A percentile compares a stretch with the other conserved stretches of the same genome.
phyloP scores from a whole-genome alignment of 2,329 filamentous ascomycete genomes.

The Diaporthe sp. region DNA sequence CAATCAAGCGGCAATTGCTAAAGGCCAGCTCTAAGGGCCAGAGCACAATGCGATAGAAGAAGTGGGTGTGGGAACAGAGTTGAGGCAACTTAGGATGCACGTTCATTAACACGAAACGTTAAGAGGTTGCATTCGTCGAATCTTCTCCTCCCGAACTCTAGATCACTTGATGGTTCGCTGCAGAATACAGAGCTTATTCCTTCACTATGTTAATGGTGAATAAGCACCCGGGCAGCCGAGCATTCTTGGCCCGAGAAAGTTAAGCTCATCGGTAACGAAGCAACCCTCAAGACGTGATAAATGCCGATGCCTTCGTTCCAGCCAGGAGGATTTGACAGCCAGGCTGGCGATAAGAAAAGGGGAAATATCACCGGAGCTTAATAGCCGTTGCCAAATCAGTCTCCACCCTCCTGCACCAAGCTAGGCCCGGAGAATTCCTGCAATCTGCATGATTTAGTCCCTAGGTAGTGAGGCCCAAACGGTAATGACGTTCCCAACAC shows the following conservation, averaged over 20 bases:
- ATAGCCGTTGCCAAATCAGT: not conserved
- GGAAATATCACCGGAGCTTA: not conserved
- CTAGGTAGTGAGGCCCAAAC: not conserved
- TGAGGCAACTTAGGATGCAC: not conserved
- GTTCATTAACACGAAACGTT: not conserved
- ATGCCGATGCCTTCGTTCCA: not conserved
- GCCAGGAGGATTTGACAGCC: not conserved
- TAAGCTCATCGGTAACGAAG: not conserved
- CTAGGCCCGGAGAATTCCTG: slow-evolving; percentile 8
- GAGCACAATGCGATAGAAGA: not conserved
- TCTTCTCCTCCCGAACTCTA: too few species aligned
- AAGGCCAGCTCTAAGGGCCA: not conserved
- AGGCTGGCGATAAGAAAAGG: slow-evolving; percentile 10
- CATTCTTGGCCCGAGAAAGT: not conserved
- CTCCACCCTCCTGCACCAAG: slow-evolving; percentile 8
- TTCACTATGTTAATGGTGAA: not conserved
- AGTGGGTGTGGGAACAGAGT: not conserved
- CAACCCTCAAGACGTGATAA: not conserved
- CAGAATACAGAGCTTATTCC: too few species aligned
- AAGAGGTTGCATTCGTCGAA: too few species aligned
- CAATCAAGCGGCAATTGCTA: not conserved
- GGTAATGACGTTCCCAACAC: not conserved
- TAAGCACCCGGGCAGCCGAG: not conserved
- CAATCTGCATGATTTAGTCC: not conserved
- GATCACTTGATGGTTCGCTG: not conserved